Evolutionary conservation across 345 rosid species (phyloP), one percentile per base, ranked within the genome.

Genomic region (Gossypium thurberi): DNA sequence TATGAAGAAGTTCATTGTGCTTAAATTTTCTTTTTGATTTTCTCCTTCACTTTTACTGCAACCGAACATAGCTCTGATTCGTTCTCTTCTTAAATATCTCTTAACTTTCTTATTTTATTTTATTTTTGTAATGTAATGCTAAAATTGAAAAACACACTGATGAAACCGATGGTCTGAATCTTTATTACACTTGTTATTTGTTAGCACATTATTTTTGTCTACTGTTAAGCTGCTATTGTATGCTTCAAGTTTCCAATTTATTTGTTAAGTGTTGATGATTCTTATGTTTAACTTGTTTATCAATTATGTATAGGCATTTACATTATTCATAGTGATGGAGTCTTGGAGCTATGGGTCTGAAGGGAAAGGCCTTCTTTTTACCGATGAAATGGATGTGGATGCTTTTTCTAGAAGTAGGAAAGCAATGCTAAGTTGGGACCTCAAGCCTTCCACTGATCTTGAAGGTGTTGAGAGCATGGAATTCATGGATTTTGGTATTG

Each of bases 341-440:
- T 77, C 87, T 81, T 84, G 90, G 88, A 80, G 82, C 76, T 84
- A 64, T 76, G 77, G 81, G 42, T 74, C 83, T 72, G 83, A 78
- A 65, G 85, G 83, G 51, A 84, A 81, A 67, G 85, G 67, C 8
- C 52, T 66, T 13, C 57, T 71, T 18, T 70, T 51, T 33, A 51
- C 81, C n/a, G 77, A 72, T 74, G 85, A 74, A 66, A 42, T 72
- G 57, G 66, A 76, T 25, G 77, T 86, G 17, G 71, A 78, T 77
- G 56, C 78, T 51, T 65, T 78, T 61, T 33, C 71, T 21, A 81
- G 84, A 65, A 77, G 76, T 48, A 81, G 75, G 73, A 81, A 44
- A 74, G 56, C 56, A 3, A 65, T 72, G 37, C 58, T 73, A 65
- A 76, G 75, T 56, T 80, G 84, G 85, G 88, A 81, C 65, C 68